Evolutionary conservation across 768 basidiomycete genomes (phyloP), one percentile per base, ranked within the genome.

Genomic region (Russula griseocarnosa): DNA sequence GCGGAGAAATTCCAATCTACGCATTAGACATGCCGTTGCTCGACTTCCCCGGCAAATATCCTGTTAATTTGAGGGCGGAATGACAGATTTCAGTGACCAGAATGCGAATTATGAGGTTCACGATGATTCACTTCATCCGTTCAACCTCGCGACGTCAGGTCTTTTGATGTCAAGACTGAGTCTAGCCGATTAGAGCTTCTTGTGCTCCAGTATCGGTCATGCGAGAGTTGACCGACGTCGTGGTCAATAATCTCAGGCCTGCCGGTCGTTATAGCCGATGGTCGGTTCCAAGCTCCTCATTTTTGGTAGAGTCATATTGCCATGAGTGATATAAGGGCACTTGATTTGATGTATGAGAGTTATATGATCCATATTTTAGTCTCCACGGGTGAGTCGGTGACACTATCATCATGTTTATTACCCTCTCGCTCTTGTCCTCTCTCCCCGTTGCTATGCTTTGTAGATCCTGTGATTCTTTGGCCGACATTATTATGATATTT

Each of bases 261-360:
- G 89, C 94, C 1, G 94, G 94, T 55, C 82, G 97, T 57, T 98
- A 98, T 71, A 96, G 14, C 86, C 91, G 11, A 95, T 99, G 90
- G 82, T 83, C 51, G 92, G 88, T 46, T 90, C 90, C 66, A 89
- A 85, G 74, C 97, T 99, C 78, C 91, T 91, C 73, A 82, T 98
- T 75, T 97, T n/a, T n/a, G n/a, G n/a, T n/a, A n/a, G 74, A 92
- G 94, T 70, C 97, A 98, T 74, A 74, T 99, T 30, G 97, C 96
- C 70, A 96, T 97, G 74, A 92, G 94, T 70, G 97, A 98, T 74
- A 74, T 99, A 24, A 24, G 94, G 93, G 83, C 86, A 16, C 98
- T 98, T 72, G 95, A 99, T 77, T 83, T 99, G 66, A 94, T 1
- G 76, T 81, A 22, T 99, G 97, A 97, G 91, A 96, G 66, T 77